phyloP scores from a whole-genome alignment of 202 grass and related monocot genomes.

The Bolboschoenoplectus hybrid region DNA sequence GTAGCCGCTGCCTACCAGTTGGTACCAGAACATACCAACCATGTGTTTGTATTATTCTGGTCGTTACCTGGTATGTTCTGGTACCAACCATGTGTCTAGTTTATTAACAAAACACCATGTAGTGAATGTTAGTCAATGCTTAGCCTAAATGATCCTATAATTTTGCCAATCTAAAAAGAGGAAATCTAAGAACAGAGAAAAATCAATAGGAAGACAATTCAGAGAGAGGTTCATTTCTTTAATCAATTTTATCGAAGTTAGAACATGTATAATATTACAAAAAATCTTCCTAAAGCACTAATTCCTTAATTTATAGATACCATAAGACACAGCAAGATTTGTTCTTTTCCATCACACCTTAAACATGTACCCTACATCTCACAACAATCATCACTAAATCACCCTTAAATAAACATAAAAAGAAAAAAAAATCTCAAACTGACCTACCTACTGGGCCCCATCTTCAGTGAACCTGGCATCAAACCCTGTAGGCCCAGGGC shows the following conservation, averaged over 20 bases:
- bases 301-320: not conserved
- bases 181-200: not conserved
- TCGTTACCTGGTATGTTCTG: too few relatives aligned
- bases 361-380: constrained; percentile 13
- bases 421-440: constrained; percentile 32
- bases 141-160: not conserved
- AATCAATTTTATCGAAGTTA: not conserved
- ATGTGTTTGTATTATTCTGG: too few relatives aligned
- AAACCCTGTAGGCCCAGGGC: constrained; percentile 43
- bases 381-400: not conserved
- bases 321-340: not conserved
- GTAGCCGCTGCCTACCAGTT: too few relatives aligned
- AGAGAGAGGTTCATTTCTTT: not conserved
- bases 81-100: not conserved
- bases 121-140: not conserved
- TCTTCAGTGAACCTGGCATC: constrained; percentile 74
- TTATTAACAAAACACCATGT: not conserved
- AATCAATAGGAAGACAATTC: not conserved
- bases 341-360: not conserved
- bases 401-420: not conserved
- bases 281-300: not conserved
- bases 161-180: not conserved
- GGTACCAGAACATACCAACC: too few relatives aligned
- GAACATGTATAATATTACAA: not conserved
- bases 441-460: constrained; percentile 65